phyloP scores from a whole-genome alignment of 164 flowering plant species.

The Vitis amurensis region DNA sequence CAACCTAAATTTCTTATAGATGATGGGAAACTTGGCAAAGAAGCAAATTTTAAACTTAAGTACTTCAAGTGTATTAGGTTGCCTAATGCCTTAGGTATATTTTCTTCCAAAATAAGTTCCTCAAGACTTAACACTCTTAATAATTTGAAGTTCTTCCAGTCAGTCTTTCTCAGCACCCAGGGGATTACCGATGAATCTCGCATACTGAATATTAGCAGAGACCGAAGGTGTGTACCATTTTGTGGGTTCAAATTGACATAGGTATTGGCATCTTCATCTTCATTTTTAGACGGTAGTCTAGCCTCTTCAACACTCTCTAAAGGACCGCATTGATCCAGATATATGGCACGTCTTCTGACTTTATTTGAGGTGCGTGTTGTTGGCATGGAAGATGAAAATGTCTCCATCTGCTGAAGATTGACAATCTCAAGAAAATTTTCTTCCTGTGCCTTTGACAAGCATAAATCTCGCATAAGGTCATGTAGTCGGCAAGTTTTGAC shows the following conservation, averaged over 20 bases:
- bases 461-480: constrained; percentile 32
- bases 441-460: constrained; percentile 21
- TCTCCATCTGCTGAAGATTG: too few relatives aligned
- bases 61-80: constrained; percentile 25
- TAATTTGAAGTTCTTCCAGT: constrained; percentile 2
- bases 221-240: too few relatives aligned
- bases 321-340: background rate
- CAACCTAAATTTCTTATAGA: constrained; percentile 16
- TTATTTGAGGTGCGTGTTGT: background rate
- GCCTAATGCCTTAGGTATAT: constrained; percentile 8
- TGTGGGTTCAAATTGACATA: too few relatives aligned
- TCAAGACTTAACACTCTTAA: constrained; percentile 18
- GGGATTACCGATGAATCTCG: too few relatives aligned
- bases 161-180: too few relatives aligned
- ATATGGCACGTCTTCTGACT: constrained; percentile 15
- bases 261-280: too few relatives aligned
- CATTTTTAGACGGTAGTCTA: too few relatives aligned
- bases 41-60: constrained; percentile 4
- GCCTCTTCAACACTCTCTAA: too few relatives aligned
- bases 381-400: background rate
- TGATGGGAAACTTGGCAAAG: constrained; percentile 1
- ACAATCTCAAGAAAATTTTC: constrained; percentile 17
- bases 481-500: constrained; percentile 25
- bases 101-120: background rate
- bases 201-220: too few relatives aligned